Conservation (phyloP, 768 basidiomycete genomes). For the Hygrocybe punicea region DNA sequence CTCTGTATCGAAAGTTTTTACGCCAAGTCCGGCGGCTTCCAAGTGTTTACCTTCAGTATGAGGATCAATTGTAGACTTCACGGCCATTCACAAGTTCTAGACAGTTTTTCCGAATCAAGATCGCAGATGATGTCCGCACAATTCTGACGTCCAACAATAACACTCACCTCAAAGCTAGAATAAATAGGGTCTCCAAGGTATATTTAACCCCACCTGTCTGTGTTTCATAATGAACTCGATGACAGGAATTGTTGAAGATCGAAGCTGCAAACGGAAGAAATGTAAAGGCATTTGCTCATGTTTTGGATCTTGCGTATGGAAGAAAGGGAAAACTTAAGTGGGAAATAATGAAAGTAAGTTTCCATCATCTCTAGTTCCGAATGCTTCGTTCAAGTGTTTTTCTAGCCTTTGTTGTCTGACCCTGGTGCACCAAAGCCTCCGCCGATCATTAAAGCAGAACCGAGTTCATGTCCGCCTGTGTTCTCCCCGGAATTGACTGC, state of each 20-base stretch:
- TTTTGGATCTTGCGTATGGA: constrained; percentile 73
- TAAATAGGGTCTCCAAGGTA: constrained; percentile 54
- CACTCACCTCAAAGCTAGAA: constrained; percentile 35
- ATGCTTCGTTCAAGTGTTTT: constrained; percentile 1
- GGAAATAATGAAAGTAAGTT: constrained; percentile 62
- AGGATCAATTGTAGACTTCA: neutral
- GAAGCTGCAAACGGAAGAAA: constrained; percentile 52
- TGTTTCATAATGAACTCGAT: neutral
- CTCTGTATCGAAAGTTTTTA: constrained; percentile 43
- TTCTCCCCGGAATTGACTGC: constrained; percentile 62
- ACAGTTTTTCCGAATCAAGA: constrained; percentile 61
- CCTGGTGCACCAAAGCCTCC: constrained; percentile 40
- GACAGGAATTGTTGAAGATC: constrained; percentile 53
- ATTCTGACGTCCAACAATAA: constrained; percentile 36
- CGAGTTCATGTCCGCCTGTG: constrained; percentile 58
- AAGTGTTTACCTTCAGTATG: constrained; percentile 43
- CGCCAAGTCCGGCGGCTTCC: constrained; percentile 43
- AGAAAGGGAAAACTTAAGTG: constrained; percentile 66
- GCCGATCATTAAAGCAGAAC: constrained; percentile 49
- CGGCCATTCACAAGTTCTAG: constrained; percentile 33
- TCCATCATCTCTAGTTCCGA: neutral
- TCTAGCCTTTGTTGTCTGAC: constrained; percentile 56
- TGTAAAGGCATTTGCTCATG: constrained; percentile 47
- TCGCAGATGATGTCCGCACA: constrained; percentile 54
- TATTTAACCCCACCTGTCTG: neutral